Evolutionary conservation across 1,284 basidiomycete species (phyloP).

Genomic region (Trametes pubescens): DNA sequence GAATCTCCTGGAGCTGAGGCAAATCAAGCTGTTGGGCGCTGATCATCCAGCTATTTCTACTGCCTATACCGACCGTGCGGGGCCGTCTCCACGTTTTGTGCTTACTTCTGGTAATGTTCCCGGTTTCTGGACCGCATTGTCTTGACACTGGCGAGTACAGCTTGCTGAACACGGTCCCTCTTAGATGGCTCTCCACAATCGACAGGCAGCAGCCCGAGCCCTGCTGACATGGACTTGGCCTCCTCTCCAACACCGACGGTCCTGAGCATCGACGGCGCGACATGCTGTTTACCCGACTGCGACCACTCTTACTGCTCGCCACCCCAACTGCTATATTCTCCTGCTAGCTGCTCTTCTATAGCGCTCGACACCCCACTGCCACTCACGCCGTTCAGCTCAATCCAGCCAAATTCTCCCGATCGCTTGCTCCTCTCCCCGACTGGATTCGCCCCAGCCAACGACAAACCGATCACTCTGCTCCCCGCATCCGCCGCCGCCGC

Average conservation of each 20-base stretch:
- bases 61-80: background rate
- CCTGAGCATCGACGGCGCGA: background rate
- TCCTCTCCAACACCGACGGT: background rate
- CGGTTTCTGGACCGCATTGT: background rate
- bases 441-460: background rate
- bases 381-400: background rate
- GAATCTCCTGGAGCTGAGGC: constrained; percentile 1
- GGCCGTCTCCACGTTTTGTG: background rate
- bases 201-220: background rate
- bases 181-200: background rate
- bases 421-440: constrained; percentile 4
- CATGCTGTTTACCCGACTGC: constrained; percentile 19
- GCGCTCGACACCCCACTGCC: constrained; percentile 8
- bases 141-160: background rate
- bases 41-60: too few relatives aligned
- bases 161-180: constrained; percentile 2
- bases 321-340: constrained; percentile 25
- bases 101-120: constrained; percentile 9
- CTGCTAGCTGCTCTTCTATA: constrained; percentile 23
- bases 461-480: background rate
- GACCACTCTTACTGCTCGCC: constrained; percentile 19
- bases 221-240: background rate
- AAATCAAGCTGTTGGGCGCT: background rate
- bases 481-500: background rate
- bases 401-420: background rate